Conservation (phyloP, 2,329 filamentous ascomycete species). For the Aspergillus sclerotialis region DNA sequence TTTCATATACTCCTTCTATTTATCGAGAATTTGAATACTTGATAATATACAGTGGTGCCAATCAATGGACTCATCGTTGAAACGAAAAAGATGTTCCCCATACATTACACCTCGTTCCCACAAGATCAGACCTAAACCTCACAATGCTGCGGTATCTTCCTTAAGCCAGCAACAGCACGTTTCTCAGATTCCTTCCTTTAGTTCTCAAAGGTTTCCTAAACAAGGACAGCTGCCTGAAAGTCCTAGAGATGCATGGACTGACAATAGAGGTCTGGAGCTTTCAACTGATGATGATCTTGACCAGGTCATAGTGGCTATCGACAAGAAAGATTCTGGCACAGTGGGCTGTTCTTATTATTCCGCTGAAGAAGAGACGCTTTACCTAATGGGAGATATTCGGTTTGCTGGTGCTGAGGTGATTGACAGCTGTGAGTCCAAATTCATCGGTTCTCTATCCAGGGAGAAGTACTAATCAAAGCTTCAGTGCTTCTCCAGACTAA, state of each 20-base stretch:
- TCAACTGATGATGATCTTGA: constrained; percentile 47
- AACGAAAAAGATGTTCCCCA: constrained; percentile 3
- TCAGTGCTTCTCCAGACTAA: constrained; percentile 56
- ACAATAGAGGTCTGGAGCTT: constrained; percentile 24
- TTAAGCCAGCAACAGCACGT: background rate
- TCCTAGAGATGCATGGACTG: constrained; percentile 3
- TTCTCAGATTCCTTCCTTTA: background rate
- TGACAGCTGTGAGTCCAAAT: constrained; percentile 43
- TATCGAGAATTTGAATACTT: too few relatives aligned
- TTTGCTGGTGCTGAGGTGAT: constrained; percentile 62
- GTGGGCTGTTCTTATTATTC: constrained; percentile 83
- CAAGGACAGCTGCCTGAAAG: constrained; percentile 7
- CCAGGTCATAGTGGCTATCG: constrained; percentile 73
- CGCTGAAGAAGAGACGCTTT: constrained; percentile 61
- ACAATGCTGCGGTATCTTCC: background rate
- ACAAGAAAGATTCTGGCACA: constrained; percentile 61
- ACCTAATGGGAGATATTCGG: constrained; percentile 69
- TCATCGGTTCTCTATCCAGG: constrained; percentile 12
- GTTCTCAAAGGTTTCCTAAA: constrained; percentile 4
- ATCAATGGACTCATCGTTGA: constrained; percentile 5
- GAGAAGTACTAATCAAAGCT: constrained; percentile 12
- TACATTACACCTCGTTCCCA: constrained; percentile 1
- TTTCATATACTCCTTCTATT: too few relatives aligned
- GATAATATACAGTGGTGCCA: too few relatives aligned
- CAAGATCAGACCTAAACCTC: background rate